Percentiles rank a stretch among this genome's conserved stretches.
Evolutionary conservation across 371 early-diverging fungal genomes (phyloP).

Genomic region (Apophysomyces ossiformis): DNA sequence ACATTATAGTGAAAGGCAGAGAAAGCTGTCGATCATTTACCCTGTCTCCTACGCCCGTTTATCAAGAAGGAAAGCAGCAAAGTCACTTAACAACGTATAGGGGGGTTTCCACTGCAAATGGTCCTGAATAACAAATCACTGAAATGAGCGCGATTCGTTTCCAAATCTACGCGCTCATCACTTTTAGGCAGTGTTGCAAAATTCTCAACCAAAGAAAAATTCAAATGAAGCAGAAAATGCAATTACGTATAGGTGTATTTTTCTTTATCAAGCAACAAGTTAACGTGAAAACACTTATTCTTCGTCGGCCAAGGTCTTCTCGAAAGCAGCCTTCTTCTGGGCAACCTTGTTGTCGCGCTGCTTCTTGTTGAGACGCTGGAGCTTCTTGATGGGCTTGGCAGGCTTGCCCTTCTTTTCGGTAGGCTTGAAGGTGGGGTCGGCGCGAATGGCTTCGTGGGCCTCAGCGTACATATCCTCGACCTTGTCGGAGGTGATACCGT

Average conservation of each 20-base stretch:
- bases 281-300: conserved; percentile 12
- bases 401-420: conserved; percentile 73
- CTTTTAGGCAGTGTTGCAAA: neutral
- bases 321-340: conserved; percentile 90
- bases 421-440: conserved; percentile 76
- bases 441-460: conserved; percentile 96
- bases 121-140: too few relatives aligned
- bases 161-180: too few relatives aligned
- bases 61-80: too few relatives aligned
- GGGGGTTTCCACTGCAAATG: too few relatives aligned
- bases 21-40: too few relatives aligned
- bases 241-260: neutral
- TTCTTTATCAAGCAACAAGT: conserved; percentile 11
- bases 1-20: too few relatives aligned
- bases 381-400: conserved; percentile 67
- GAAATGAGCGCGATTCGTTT: neutral
- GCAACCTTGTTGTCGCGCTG: conserved; percentile 87
- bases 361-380: conserved; percentile 82
- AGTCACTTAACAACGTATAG: too few relatives aligned
- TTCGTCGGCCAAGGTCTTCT: conserved; percentile 33
- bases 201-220: neutral
- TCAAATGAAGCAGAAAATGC: neutral
- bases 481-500: conserved; percentile 89
- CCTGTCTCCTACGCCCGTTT: too few relatives aligned
- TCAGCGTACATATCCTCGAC: conserved; percentile 96